These are phyloP conservation scores for Apiospora sp. DNA, from an alignment of 2,329 filamentous ascomycete species.

Conservation along the genomic window DNA sequence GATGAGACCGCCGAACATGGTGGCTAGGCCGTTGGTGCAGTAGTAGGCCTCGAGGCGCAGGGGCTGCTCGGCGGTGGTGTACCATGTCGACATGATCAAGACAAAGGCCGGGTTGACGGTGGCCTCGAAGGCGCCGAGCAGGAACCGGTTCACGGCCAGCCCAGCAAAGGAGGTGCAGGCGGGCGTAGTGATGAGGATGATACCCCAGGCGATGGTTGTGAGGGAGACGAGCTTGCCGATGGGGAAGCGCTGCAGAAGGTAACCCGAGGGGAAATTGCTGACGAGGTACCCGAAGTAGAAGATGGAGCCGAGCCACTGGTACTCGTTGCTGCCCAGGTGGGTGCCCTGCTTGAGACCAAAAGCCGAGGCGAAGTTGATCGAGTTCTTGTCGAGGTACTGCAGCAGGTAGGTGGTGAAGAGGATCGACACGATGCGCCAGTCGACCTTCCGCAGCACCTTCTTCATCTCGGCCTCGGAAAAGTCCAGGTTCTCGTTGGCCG, in stretches of 20 bases:
- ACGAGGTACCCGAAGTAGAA: conserved; percentile 61
- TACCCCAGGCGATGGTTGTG: conserved; percentile 56
- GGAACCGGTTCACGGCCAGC: conserved; percentile 62
- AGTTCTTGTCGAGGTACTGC: conserved; percentile 50
- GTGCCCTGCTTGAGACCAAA: conserved; percentile 57
- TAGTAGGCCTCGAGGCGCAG: conserved; percentile 63
- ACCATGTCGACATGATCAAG: conserved; percentile 47
- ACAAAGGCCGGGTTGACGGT: conserved; percentile 60
- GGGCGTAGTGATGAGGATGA: conserved; percentile 55
- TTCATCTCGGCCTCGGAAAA: conserved; percentile 39
- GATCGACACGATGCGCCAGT: conserved; percentile 40
- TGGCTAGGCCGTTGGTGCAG: conserved; percentile 66
- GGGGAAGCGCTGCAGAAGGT: conserved; percentile 55
- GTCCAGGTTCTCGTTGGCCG: conserved; percentile 34
- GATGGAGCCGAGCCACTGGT: conserved; percentile 60
- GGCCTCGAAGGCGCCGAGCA: conserved; percentile 65
- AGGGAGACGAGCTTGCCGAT: conserved; percentile 56
- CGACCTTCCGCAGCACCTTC: conserved; percentile 43
- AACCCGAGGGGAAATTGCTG: conserved; percentile 53
- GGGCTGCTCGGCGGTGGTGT: conserved; percentile 54
- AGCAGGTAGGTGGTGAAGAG: conserved; percentile 44
- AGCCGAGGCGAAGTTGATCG: conserved; percentile 58
- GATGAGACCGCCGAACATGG: conserved; percentile 67
- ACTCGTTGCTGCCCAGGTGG: conserved; percentile 56
- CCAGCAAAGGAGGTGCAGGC: conserved; percentile 62